Evolutionary conservation across 73 alveolate species (phyloP), one percentile per base, ranked within the genome.

Genomic region (Blepharisma stoltei): DNA sequence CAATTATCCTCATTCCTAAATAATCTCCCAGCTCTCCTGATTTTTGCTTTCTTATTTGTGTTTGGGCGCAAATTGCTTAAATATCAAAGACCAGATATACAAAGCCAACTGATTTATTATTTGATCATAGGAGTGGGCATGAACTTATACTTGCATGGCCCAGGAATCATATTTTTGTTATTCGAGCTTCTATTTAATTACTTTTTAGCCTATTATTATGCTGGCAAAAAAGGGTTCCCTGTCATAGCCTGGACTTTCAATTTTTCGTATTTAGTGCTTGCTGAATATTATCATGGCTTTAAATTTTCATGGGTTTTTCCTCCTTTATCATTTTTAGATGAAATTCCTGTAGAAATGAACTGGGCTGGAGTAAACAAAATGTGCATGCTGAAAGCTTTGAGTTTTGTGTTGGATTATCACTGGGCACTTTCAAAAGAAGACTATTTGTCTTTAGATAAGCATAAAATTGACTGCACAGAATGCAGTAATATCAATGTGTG

Each of bases 341-440:
- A 52, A 14, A 14, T 52, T 14, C 66, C 0, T 4, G 27, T 52
- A 14, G 27, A 14, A 14, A 52, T 52, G 66, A 52, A 52, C 27
- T 52, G 66, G 66, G 27, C n/a, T 52, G 23, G 66, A 52, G 66
- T 52, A 11, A 52, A 52, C 23, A 52, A 52, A 14, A 11, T 52
- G 66, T 52, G 66, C 66, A 52, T 52, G 66, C 66, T 52, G 66
- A 52, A 52, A 52, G 23, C 23, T 52, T 11, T 52, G 66, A 52
- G 66, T 52, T 52, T 52, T 52, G 23, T 52, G 4, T 14, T 52
- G 66, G 66, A 52, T 52, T 52, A 52, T 52, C 66, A 52, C 66
- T 52, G 66, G 66, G 23, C n/a, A 4, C 23, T 52, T 14, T 14
- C 66, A 14, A 20, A 52, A 52, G 23, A 52, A 52, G n/a, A 14